Conservation (phyloP, 768 basidiomycete species). For the Mycena albidolilacea region DNA sequence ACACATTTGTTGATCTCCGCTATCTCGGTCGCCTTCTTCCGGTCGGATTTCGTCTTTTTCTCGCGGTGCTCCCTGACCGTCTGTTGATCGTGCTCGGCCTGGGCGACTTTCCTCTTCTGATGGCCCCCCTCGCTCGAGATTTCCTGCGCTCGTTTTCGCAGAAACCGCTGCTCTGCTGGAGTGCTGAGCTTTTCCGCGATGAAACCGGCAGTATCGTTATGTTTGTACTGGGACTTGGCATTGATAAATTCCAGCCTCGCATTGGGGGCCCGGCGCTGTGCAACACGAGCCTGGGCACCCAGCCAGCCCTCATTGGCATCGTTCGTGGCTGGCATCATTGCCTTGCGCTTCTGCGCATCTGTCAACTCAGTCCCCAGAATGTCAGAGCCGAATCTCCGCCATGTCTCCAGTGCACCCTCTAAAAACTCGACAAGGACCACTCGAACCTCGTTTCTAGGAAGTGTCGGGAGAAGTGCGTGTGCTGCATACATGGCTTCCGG, state of each 20-base stretch:
- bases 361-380: constrained; percentile 8
- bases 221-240: constrained; percentile 28
- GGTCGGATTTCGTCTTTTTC: too few species aligned
- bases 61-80: too few species aligned
- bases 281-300: constrained; percentile 43
- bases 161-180: background rate
- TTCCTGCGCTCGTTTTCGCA: background rate
- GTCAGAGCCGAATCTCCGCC: too few species aligned
- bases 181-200: background rate
- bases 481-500: too few species aligned
- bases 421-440: too few species aligned
- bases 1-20: too few species aligned
- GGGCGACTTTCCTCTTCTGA: constrained; percentile 1
- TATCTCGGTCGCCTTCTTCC: too few species aligned
- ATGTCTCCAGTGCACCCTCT: too few species aligned
- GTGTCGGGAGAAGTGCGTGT: too few species aligned
- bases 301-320: constrained; percentile 26
- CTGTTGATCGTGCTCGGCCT: background rate
- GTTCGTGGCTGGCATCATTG: constrained; percentile 22
- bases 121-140: background rate
- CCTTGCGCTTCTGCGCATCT: background rate
- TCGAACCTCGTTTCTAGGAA: too few species aligned
- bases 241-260: constrained; percentile 24
- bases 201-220: constrained; percentile 4
- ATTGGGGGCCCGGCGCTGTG: constrained; percentile 19